phyloP scores from a whole-genome alignment of 257 asterid species.

The Fraxinus quadrangulata region DNA sequence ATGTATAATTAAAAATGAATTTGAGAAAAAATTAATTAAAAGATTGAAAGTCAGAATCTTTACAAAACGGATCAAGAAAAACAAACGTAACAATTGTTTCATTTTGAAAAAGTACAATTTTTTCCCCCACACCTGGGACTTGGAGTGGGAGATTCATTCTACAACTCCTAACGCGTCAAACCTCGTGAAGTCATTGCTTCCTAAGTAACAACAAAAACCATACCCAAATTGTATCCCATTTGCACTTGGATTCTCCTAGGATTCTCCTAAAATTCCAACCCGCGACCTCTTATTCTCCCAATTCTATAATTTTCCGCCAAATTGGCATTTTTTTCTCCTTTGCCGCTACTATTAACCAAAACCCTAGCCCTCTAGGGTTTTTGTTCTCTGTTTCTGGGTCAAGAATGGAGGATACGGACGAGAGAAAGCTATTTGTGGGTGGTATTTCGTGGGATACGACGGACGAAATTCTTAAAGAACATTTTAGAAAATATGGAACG shows the following conservation, averaged over 20 bases:
- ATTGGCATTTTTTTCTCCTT: not conserved
- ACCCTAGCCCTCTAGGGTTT: conserved; percentile 6
- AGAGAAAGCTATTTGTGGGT: conserved; percentile 81
- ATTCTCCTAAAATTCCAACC: not conserved
- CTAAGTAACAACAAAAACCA: not conserved
- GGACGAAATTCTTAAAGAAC: conserved; percentile 58
- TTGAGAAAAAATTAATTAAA: too few relatives aligned
- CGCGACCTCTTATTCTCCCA: not conserved
- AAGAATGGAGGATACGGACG: conserved; percentile 36
- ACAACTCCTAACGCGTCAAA: not conserved
- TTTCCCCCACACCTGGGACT: not conserved
- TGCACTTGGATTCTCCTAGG: not conserved
- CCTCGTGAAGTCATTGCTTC: not conserved
- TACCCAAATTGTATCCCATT: not conserved
- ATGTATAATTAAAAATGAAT: too few relatives aligned
- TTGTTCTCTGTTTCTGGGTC: not conserved
- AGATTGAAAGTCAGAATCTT: too few relatives aligned
- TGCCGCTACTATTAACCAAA: not conserved
- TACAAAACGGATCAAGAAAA: too few relatives aligned
- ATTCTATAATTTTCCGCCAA: not conserved
- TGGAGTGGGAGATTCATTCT: not conserved
- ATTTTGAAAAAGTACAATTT: too few relatives aligned
- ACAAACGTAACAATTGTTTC: too few relatives aligned
- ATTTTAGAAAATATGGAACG: conserved; percentile 69
- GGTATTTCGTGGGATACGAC: conserved; percentile 90